Evolutionary conservation across 202 grass and related monocot genomes (phyloP), one percentile per base, ranked within the genome.

Genomic region (Schoenoplectus tabernaemontani): DNA sequence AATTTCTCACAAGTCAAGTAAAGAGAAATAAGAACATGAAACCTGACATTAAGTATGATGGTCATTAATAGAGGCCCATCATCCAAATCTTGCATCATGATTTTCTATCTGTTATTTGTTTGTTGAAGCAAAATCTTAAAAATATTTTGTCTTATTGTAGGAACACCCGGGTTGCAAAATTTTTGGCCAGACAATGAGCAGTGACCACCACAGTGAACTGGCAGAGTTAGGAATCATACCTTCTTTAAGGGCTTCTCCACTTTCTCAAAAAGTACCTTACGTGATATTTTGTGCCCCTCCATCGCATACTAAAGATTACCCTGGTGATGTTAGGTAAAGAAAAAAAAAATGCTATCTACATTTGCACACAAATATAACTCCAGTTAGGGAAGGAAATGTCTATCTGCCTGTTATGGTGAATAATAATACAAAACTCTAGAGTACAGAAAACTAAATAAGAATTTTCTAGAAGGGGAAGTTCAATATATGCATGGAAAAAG

Each of bases 221-320:
- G 76, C 70, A 80, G 66, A 89, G 17, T n/a, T 90, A 83, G 91
- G 89, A 50, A 90, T 98, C 33, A 66, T 90, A 69, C 95, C 91
- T 58, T 80, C 77, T 24, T 82, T 90, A 66, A 98, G 86, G 78
- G 86, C 86, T 56, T 64, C 89, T 34, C 39, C 19, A 58, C 6
- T 38, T 72, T 58, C 57, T 67, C 73, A 85, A 42, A 92, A 94
- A 72, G 84, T 94, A 67, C 81, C 95, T 47, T 90, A 89, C 64
- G 83, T 94, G 26, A 90, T 97, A 82, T 94, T 97, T 82, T 97
- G 95, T 73, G 89, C 95, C 80, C 91, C 95, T 42, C 95, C 95
- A 34, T 92, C 87, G 86, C 89, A 64, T 34, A 84, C 87, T 10
- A 78, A 88, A 83, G 95, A 97, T 84, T 97, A 97, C 61, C 73